phyloP scores from a whole-genome alignment of 768 basidiomycete species.

The Tremella yokohamensis region DNA sequence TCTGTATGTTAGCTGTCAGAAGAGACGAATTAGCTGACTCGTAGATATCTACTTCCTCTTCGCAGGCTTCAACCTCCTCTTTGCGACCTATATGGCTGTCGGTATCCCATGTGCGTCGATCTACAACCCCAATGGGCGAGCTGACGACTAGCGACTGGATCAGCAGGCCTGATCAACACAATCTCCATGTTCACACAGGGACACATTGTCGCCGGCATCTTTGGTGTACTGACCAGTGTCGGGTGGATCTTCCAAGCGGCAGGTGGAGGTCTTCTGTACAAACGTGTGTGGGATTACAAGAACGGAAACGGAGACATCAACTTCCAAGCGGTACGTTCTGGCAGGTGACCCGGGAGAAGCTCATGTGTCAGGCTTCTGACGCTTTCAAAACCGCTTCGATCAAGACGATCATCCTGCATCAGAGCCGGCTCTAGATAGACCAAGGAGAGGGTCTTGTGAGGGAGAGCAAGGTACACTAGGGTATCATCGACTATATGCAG shows the following conservation, averaged over 20 bases:
- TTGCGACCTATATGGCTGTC: constrained; percentile 90
- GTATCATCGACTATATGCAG: no score
- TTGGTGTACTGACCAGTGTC: constrained; percentile 73
- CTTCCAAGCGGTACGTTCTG: constrained; percentile 33
- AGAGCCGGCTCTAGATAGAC: constrained; percentile 23
- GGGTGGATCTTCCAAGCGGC: constrained; percentile 81
- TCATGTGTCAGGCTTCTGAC: constrained; percentile 23
- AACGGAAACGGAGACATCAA: constrained; percentile 49
- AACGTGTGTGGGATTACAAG: constrained; percentile 50
- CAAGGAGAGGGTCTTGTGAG: background rate
- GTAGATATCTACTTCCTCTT: constrained; percentile 96
- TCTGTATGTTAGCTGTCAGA: constrained; percentile 41
- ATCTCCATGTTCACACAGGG: constrained; percentile 72
- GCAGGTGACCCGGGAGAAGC: background rate
- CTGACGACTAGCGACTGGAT: constrained; percentile 62
- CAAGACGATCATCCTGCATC: constrained; percentile 40
- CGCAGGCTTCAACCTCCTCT: constrained; percentile 87
- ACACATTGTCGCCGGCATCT: constrained; percentile 72
- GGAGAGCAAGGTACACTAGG: no score
- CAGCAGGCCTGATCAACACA: constrained; percentile 90
- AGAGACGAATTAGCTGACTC: background rate
- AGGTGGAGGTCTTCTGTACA: constrained; percentile 47
- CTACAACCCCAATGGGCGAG: background rate
- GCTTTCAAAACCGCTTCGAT: constrained; percentile 38
- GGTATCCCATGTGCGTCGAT: constrained; percentile 65